phyloP scores from a whole-genome alignment of 2,329 filamentous ascomycete genomes.

The Raffaelea albimanens region DNA sequence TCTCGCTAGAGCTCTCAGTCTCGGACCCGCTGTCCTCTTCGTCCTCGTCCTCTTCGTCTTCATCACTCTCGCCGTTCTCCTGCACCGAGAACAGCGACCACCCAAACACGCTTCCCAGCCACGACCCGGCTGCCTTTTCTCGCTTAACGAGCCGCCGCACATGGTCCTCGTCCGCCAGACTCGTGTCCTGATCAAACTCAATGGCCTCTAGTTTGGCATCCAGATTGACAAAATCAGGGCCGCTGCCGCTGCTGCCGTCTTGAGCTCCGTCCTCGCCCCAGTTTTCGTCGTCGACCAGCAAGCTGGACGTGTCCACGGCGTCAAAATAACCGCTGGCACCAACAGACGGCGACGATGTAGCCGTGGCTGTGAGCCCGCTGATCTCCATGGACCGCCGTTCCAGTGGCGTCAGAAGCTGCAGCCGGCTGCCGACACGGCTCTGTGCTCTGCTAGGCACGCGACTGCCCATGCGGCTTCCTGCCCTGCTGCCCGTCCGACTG shows the following conservation, averaged over 20 bases:
- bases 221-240: constrained; percentile 54
- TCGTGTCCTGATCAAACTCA: constrained; percentile 39
- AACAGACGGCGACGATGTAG: not conserved
- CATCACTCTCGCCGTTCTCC: constrained; percentile 48
- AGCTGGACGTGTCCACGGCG: constrained; percentile 14
- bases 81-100: constrained; percentile 56
- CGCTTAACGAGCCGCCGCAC: constrained; percentile 47
- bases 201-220: constrained; percentile 49
- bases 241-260: constrained; percentile 29
- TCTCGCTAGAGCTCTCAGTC: too few species aligned
- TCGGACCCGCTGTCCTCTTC: constrained; percentile 29
- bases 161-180: constrained; percentile 47
- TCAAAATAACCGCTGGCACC: constrained; percentile 6
- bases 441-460: constrained; percentile 36
- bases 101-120: constrained; percentile 49
- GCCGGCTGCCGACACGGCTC: constrained; percentile 33
- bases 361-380: constrained; percentile 14
- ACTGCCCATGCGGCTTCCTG: constrained; percentile 36
- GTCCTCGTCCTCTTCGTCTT: constrained; percentile 25
- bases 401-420: constrained; percentile 34
- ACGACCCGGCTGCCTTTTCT: constrained; percentile 42
- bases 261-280: constrained; percentile 13
- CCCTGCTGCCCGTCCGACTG: constrained; percentile 38
- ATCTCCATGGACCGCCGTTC: constrained; percentile 16
- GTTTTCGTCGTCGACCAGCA: constrained; percentile 24